Evolutionary conservation across 2,329 filamentous ascomycete genomes (phyloP).

Genomic region (Hymenoscyphus albidus): DNA sequence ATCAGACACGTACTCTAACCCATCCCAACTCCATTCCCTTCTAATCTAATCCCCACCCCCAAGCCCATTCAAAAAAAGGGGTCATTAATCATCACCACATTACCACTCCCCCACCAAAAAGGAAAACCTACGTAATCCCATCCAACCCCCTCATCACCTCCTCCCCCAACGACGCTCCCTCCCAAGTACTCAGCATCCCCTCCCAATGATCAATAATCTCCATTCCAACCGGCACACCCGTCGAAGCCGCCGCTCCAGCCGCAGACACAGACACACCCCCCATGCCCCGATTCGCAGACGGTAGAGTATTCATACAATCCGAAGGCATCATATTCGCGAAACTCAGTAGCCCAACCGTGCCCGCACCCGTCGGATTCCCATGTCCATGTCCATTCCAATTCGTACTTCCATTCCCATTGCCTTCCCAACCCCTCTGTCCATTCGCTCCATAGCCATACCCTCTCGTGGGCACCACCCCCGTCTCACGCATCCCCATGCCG

Average conservation of each 20-base stretch:
- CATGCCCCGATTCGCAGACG: too few relatives aligned
- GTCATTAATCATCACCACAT: background rate
- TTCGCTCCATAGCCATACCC: background rate
- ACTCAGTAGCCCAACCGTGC: background rate
- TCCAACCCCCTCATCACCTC: background rate
- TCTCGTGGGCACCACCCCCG: background rate
- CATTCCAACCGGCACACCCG: background rate
- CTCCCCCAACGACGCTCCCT: background rate
- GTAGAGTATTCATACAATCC: too few relatives aligned
- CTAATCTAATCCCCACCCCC: background rate
- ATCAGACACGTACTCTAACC: background rate
- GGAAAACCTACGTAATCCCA: background rate
- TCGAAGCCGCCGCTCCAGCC: too few relatives aligned
- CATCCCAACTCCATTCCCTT: background rate
- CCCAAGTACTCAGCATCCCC: background rate
- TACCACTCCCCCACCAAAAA: background rate
- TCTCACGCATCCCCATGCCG: background rate
- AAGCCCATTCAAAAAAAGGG: background rate
- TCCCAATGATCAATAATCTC: background rate
- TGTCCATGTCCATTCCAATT: background rate
- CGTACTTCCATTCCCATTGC: background rate
- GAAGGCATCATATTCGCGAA: background rate
- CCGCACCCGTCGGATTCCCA: background rate
- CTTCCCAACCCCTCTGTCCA: background rate
- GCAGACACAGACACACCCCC: too few relatives aligned